Conservation (phyloP, 306 rosid genomes). For the Lupinus albus region DNA sequence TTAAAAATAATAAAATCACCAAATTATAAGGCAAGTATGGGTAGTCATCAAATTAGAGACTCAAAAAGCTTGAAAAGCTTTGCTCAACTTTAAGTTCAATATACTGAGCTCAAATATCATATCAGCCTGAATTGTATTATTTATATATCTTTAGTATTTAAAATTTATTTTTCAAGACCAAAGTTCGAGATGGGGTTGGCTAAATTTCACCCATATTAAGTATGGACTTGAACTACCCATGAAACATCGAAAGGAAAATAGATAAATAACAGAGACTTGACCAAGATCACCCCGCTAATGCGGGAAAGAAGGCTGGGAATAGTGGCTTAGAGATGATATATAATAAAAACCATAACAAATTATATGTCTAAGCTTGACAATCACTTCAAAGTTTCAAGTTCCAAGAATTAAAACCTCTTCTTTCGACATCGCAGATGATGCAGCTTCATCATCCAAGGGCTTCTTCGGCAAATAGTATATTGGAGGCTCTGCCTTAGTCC, state of each 20-base stretch:
- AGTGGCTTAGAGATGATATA: not conserved
- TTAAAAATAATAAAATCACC: too few relatives aligned
- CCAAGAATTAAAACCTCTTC: conserved; percentile 66
- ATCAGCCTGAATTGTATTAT: too few relatives aligned
- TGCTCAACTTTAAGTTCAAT: too few relatives aligned
- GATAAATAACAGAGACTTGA: not conserved
- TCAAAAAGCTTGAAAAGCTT: too few relatives aligned
- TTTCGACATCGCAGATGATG: conserved; percentile 59
- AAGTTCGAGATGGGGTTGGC: not conserved
- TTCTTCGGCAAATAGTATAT: conserved; percentile 90
- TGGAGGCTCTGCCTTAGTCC: conserved; percentile 93
- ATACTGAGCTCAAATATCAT: too few relatives aligned
- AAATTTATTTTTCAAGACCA: not conserved
- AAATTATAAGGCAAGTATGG: too few relatives aligned
- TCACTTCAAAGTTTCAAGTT: not conserved
- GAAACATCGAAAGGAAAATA: not conserved
- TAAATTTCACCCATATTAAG: not conserved
- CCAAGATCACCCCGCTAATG: not conserved
- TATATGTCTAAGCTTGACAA: conserved; percentile 2
- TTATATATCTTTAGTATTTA: not conserved
- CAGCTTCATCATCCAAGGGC: conserved; percentile 69
- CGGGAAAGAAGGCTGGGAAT: not conserved
- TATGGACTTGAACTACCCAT: not conserved
- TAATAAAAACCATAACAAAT: conserved; percentile 32
- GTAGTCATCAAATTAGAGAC: too few relatives aligned